Percentiles rank a stretch among this genome's conserved stretches.
These are phyloP conservation scores for Rhinocladiella similis DNA, from an alignment of 2,329 filamentous ascomycete genomes.

Conservation along the genomic window DNA sequence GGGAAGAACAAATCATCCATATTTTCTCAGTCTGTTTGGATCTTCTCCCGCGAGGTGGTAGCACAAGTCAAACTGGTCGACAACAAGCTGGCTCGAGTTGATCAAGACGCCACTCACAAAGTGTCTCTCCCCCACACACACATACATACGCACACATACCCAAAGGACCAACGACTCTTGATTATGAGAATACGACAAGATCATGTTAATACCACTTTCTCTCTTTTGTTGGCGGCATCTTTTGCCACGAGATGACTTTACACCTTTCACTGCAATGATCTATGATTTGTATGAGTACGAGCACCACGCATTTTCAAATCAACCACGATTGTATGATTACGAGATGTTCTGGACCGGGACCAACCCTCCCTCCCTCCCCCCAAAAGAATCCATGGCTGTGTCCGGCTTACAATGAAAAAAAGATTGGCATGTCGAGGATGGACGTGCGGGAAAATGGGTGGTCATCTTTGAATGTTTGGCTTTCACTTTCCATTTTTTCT, in stretches of 20 bases:
- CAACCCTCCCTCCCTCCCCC: background rate
- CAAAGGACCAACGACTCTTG: background rate
- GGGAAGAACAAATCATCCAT: conserved; percentile 86
- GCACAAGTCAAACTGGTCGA: background rate
- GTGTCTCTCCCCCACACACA: no score
- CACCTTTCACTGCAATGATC: conserved; percentile 19
- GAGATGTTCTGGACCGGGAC: conserved; percentile 4
- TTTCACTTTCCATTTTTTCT: background rate
- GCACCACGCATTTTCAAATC: conserved; percentile 8
- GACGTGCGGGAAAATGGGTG: background rate
- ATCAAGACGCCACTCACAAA: background rate
- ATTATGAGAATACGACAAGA: conserved; percentile 13
- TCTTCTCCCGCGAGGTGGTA: conserved; percentile 11
- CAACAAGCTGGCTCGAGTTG: conserved; percentile 6
- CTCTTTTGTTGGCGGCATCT: conserved; percentile 17
- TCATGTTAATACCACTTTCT: conserved; percentile 8
- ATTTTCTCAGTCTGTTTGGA: conserved; percentile 24
- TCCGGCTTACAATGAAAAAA: background rate
- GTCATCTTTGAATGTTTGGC: background rate
- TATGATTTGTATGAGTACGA: conserved; percentile 26
- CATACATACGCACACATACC: background rate
- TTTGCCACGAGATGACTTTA: conserved; percentile 13
- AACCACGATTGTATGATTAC: conserved; percentile 24
- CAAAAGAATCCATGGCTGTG: background rate
- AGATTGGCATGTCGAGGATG: background rate